Conservation (phyloP, 2,329 filamentous ascomycete species). For the Graphiopsis chlorocephala region DNA sequence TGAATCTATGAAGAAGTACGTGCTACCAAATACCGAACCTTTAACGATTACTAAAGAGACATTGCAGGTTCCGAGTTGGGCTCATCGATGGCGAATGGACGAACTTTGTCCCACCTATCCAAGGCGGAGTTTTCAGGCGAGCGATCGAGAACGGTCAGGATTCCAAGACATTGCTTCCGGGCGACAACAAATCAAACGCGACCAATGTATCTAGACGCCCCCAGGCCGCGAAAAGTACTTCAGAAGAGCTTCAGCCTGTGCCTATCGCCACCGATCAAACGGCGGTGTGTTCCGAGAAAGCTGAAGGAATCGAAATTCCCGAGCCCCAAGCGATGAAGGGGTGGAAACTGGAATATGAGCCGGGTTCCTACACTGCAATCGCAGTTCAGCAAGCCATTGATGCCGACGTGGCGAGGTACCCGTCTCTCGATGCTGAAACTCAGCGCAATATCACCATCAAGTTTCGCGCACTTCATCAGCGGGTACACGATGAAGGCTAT, state of each 20-base stretch:
- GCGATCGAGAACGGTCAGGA: slow-evolving; percentile 37
- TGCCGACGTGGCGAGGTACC: slow-evolving; percentile 42
- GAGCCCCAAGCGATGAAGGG: neutral
- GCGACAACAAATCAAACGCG: neutral
- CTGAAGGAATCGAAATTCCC: neutral
- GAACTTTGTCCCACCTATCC: slow-evolving; percentile 60
- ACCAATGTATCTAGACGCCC: neutral
- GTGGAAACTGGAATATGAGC: slow-evolving; percentile 13
- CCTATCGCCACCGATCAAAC: neutral
- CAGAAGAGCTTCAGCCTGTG: neutral
- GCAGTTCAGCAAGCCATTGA: slow-evolving; percentile 39
- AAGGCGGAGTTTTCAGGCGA: slow-evolving; percentile 30
- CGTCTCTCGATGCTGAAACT: slow-evolving; percentile 53
- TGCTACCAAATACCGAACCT: neutral
- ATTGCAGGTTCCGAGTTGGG: slow-evolving; percentile 59
- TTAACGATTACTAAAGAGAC: neutral
- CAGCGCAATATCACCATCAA: slow-evolving; percentile 56
- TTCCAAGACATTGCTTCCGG: neutral
- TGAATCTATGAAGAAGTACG: neutral
- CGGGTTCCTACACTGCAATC: slow-evolving; percentile 34
- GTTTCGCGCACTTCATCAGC: slow-evolving; percentile 57
- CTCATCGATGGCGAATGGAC: slow-evolving; percentile 55
- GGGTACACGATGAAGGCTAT: slow-evolving; percentile 54
- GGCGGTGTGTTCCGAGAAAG: neutral
- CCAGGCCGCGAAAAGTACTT: neutral